Conservation (phyloP, 805 yeast genomes). For the Candida vaughaniae region DNA sequence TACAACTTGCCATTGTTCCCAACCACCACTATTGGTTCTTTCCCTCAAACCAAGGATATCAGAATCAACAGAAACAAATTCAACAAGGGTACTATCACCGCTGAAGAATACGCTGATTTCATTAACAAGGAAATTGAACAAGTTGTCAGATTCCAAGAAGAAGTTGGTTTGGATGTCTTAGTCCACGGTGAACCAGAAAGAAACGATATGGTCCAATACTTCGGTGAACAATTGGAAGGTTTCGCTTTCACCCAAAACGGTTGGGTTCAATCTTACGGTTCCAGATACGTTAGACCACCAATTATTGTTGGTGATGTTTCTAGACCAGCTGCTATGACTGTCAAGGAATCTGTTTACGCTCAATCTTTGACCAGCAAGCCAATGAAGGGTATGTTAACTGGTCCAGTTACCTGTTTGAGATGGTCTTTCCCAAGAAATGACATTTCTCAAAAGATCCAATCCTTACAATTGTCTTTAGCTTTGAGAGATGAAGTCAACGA, state of each 20-base stretch:
- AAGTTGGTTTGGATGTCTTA: slow-evolving; percentile 94
- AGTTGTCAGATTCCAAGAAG: slow-evolving; percentile 99
- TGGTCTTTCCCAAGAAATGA: slow-evolving; percentile 99
- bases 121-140: slow-evolving; percentile 94
- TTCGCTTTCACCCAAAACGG: slow-evolving; percentile 98
- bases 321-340: slow-evolving; percentile 98
- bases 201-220: slow-evolving; percentile 99
- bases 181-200: slow-evolving; percentile 99
- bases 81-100: slow-evolving; percentile 93
- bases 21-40: slow-evolving; percentile 99
- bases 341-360: slow-evolving; percentile 98
- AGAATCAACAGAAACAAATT: slow-evolving; percentile 98
- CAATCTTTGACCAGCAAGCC: slow-evolving; percentile 94
- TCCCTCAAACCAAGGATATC: slow-evolving; percentile 99
- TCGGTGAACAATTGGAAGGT: slow-evolving; percentile 98
- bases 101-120: slow-evolving; percentile 94
- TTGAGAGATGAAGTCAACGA: slow-evolving; percentile 98
- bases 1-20: slow-evolving; percentile 98
- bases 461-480: slow-evolving; percentile 95
- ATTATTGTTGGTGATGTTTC: slow-evolving; percentile 98
- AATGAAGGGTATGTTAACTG: slow-evolving; percentile 99
- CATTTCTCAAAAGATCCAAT: slow-evolving; percentile 87
- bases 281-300: slow-evolving; percentile 99
- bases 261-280: slow-evolving; percentile 99
- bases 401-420: slow-evolving; percentile 99